A percentile compares a stretch with the other conserved stretches of the same genome.
These are phyloP conservation scores for Trichoderma asperelloides DNA, from an alignment of 495 filamentous ascomycete species.

Conservation along the genomic window DNA sequence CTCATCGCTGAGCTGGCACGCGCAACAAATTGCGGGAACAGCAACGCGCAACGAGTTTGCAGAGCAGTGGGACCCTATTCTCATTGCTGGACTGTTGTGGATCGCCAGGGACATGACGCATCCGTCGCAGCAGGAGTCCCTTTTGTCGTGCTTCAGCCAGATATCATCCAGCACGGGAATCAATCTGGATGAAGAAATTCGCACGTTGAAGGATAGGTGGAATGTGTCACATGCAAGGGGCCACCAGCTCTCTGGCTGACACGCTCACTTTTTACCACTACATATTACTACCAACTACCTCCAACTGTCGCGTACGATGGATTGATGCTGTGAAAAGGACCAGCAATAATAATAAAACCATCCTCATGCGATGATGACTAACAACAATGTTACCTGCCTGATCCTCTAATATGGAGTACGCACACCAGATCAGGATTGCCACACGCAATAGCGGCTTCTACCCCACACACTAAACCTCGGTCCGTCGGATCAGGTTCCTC, in stretches of 20 bases:
- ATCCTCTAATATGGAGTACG: not conserved
- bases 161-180: not conserved
- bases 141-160: not conserved
- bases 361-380: not conserved
- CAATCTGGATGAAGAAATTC: not conserved
- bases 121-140: not conserved
- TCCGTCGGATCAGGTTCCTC: not conserved
- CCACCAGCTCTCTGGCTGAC: not conserved
- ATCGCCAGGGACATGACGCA: conserved; percentile 4
- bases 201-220: not conserved
- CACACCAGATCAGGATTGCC: not conserved
- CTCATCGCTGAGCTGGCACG: not conserved
- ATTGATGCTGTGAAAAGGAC: too few species aligned
- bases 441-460: not conserved
- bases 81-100: not conserved
- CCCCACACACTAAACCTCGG: conserved; percentile 7
- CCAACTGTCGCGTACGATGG: not conserved
- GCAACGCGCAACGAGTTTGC: conserved; percentile 2
- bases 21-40: not conserved
- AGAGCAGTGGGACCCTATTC: not conserved
- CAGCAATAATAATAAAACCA: not conserved
- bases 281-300: not conserved
- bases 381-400: not conserved
- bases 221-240: not conserved
- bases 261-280: not conserved